Evolutionary conservation across 441 rosid species (phyloP).

Genomic region (Corymbia calophylla): DNA sequence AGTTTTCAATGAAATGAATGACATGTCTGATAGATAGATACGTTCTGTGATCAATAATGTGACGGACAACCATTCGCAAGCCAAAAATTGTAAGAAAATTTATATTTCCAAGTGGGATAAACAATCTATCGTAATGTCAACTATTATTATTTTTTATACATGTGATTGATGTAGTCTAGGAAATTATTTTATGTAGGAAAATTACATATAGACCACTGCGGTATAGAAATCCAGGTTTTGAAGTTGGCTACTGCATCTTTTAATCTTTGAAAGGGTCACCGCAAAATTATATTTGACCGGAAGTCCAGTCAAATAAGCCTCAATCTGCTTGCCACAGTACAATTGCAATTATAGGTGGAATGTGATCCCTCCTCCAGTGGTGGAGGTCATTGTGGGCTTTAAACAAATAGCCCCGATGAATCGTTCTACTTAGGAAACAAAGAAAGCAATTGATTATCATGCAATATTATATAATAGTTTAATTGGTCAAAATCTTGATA

Average conservation of each 20-base stretch:
- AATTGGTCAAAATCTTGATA: background rate
- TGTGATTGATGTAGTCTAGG: background rate
- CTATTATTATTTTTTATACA: too few species aligned
- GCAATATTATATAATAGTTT: background rate
- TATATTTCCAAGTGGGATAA: background rate
- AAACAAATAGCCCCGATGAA: background rate
- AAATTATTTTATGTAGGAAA: background rate
- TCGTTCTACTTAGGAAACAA: background rate
- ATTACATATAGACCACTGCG: background rate
- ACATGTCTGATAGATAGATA: background rate
- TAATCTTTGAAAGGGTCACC: background rate
- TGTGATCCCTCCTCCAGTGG: background rate
- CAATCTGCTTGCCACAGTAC: background rate
- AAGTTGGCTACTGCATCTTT: background rate
- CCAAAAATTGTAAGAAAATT: background rate
- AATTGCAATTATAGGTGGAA: background rate
- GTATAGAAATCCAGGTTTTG: background rate
- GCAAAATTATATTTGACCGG: background rate
- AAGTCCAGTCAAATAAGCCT: background rate
- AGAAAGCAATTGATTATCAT: background rate
- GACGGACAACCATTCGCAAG: background rate
- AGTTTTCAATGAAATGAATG: background rate
- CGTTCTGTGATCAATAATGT: background rate
- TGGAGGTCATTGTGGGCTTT: background rate
- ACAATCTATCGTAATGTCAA: background rate